Evolutionary conservation across 257 asterid species (phyloP).

Genomic region (Petunia secreta): DNA sequence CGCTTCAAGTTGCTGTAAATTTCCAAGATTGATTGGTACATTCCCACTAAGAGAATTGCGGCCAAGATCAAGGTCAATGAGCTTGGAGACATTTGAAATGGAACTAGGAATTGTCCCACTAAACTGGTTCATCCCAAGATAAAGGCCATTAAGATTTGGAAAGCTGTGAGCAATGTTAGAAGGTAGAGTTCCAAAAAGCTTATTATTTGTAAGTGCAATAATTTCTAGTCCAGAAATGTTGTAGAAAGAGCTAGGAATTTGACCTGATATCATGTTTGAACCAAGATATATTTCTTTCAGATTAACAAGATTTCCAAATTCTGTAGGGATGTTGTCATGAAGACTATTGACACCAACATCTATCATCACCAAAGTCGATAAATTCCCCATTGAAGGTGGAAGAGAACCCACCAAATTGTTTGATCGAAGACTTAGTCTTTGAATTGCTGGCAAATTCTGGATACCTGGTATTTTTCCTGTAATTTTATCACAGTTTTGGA

Average conservation of each 20-base stretch:
- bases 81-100: constrained; percentile 32
- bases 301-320: constrained; percentile 26
- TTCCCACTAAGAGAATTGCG: constrained; percentile 24
- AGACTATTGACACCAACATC: background rate
- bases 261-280: constrained; percentile 30
- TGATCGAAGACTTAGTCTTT: background rate
- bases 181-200: constrained; percentile 33
- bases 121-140: constrained; percentile 4
- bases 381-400: background rate
- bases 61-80: background rate
- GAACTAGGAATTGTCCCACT: constrained; percentile 38
- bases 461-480: constrained; percentile 1
- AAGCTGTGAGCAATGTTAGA: constrained; percentile 14
- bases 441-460: constrained; percentile 15
- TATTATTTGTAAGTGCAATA: background rate
- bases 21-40: constrained; percentile 34
- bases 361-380: background rate
- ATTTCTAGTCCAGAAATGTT: constrained; percentile 24
- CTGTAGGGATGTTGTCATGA: constrained; percentile 31
- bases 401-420: background rate
- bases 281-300: constrained; percentile 30
- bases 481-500: background rate
- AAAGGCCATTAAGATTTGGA: constrained; percentile 23
- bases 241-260: constrained; percentile 11
- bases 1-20: constrained; percentile 25